A percentile compares a stretch with the other conserved stretches of the same genome.
Conservation (phyloP, 2,329 filamentous ascomycete genomes). For the Colletotrichum lindemuthianum region DNA sequence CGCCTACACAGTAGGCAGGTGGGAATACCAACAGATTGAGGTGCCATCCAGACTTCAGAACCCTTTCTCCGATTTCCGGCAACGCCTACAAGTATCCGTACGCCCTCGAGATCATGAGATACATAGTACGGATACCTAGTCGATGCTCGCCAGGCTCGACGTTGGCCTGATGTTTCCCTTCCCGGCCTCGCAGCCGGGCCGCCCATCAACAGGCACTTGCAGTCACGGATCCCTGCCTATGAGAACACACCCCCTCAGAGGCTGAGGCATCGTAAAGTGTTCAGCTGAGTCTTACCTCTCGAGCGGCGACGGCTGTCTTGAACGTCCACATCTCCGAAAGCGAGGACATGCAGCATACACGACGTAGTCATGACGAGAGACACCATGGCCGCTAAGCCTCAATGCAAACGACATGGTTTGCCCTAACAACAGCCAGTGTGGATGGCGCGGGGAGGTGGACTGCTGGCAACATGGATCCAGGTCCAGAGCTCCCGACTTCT, state of each 20-base stretch:
- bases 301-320: constrained; percentile 8
- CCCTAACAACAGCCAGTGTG: constrained; percentile 10
- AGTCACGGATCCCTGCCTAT: constrained; percentile 15
- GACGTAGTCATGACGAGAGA: constrained; percentile 25
- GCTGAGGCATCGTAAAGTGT: too few species aligned
- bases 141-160: too few species aligned
- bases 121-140: too few species aligned
- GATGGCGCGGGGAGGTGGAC: constrained; percentile 21
- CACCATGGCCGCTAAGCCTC: background rate
- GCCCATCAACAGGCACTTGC: background rate
- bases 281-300: too few species aligned
- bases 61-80: background rate
- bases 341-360: constrained; percentile 3
- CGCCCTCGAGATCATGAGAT: too few species aligned
- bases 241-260: background rate
- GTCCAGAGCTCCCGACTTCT: constrained; percentile 20
- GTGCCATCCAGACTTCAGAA: constrained; percentile 9
- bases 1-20: too few species aligned
- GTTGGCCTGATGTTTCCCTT: background rate
- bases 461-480: constrained; percentile 7
- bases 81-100: background rate
- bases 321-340: constrained; percentile 9
- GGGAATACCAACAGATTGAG: too few species aligned
- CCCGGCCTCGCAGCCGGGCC: background rate
- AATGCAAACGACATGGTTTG: constrained; percentile 12